Conservation (phyloP, 1,139 yeast genomes). For the Candida mesenterica region DNA sequence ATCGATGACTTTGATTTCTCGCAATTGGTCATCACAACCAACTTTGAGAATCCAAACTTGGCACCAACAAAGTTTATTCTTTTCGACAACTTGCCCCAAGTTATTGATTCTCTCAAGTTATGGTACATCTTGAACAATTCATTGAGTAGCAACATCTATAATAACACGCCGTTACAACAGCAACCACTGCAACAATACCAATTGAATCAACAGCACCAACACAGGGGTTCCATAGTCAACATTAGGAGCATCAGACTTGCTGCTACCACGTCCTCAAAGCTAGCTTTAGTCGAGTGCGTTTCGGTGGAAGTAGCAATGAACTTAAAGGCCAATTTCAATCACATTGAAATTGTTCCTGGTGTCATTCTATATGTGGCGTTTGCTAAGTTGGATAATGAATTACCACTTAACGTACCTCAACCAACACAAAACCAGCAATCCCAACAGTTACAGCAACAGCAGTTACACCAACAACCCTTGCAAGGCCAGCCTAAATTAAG, state of each 20-base stretch:
- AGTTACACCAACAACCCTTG: background rate
- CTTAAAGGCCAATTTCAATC: constrained; percentile 74
- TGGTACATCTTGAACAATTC: constrained; percentile 34
- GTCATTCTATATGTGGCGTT: constrained; percentile 62
- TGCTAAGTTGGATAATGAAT: constrained; percentile 50
- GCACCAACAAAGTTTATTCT: constrained; percentile 79
- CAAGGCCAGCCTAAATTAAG: too few relatives aligned
- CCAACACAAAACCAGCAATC: background rate
- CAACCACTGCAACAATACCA: constrained; percentile 2
- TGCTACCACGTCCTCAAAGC: constrained; percentile 35
- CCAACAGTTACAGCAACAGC: background rate
- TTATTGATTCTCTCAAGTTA: constrained; percentile 36
- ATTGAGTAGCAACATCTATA: constrained; percentile 21
- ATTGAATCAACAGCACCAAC: constrained; percentile 8
- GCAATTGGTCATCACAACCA: constrained; percentile 47
- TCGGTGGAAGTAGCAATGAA: constrained; percentile 72
- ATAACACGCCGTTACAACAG: constrained; percentile 4
- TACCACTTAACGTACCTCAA: constrained; percentile 13
- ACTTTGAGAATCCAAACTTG: constrained; percentile 63
- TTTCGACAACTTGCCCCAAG: constrained; percentile 70
- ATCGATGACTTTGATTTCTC: constrained; percentile 58
- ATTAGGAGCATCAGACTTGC: constrained; percentile 54
- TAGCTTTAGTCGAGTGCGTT: constrained; percentile 74
- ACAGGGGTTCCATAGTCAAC: constrained; percentile 4
- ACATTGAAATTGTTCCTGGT: constrained; percentile 80